Base-by-base conservation (phyloP, 139 green algal genomes). In the Coccomyxa sp. region DNA sequence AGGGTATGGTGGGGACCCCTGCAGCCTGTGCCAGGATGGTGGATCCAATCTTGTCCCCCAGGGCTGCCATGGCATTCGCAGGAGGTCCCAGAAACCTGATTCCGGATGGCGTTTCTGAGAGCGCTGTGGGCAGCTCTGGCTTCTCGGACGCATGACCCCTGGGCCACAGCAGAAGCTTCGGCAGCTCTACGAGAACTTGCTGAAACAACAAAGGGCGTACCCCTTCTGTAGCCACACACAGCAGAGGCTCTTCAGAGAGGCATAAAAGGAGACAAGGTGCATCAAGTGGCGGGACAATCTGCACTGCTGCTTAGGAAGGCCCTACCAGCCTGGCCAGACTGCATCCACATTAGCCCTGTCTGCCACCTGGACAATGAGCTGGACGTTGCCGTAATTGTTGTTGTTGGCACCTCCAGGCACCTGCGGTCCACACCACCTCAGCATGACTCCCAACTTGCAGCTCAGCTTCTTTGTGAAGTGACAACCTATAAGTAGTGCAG, bases 301-400 rank as follows among this genome's bases (percentile, higher is more conserved):
- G n/a, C n/a, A n/a, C n/a, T n/a, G n/a, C n/a, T n/a, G n/a, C n/a
- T n/a, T n/a, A n/a, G n/a, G n/a, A n/a, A n/a, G n/a, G n/a, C n/a
- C 90, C 74, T 82, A 97, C 93, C 94, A 98, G 72, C 96, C 96
- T 10, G 96, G 96, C 96, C 96, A 99, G 7, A 99, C 96, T 4
- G 96, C 96, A 81, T 99, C 96, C 55, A 97, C 94, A 24, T 89
- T 87, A 24, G 92, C 90, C 38, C 92, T 80, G 81, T 93, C 86
- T 0, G 94, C 94, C 38, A 93, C 83, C 76, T 93, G 84, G 31
- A 94, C 88, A 78, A 99, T 99, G 37, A 99, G 90, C 77, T 85
- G 85, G 73, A 98, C 94, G 55, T 99, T 99, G 78, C 94, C 95
- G 79, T 99, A 99, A 89, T 99, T 99, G 90, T 99, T 99, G 86